Evolutionary conservation across 345 rosid species (phyloP).

Genomic region (Microthlaspi erraticum): DNA sequence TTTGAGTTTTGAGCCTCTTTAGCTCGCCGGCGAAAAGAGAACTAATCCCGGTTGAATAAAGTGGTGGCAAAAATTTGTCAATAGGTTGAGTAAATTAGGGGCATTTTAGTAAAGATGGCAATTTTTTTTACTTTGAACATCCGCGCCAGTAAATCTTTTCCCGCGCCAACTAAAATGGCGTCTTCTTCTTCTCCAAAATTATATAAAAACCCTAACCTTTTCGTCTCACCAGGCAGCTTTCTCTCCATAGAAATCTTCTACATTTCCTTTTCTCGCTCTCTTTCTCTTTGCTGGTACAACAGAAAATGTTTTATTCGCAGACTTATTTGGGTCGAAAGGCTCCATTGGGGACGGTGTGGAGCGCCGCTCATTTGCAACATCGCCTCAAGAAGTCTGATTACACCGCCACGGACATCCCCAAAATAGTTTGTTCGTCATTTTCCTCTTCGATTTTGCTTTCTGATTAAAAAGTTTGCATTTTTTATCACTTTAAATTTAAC

Average conservation of each 20-base stretch:
- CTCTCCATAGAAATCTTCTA: too few relatives aligned
- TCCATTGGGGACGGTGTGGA: slow-evolving; percentile 81
- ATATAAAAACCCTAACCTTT: not conserved
- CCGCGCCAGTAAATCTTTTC: not conserved
- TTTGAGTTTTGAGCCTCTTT: not conserved
- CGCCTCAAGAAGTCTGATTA: slow-evolving; percentile 81
- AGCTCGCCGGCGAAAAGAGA: not conserved
- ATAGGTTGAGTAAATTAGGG: not conserved
- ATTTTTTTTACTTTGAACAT: not conserved
- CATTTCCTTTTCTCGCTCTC: too few relatives aligned
- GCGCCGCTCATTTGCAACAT: slow-evolving; percentile 81
- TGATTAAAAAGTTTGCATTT: not conserved
- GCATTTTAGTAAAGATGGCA: not conserved
- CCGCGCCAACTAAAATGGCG: not conserved
- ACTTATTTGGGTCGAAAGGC: slow-evolving; percentile 53
- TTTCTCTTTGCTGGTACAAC: not conserved
- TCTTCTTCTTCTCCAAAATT: not conserved
- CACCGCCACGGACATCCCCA: slow-evolving; percentile 63
- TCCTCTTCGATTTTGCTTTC: not conserved
- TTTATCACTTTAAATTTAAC: too few relatives aligned
- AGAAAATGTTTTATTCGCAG: too few relatives aligned
- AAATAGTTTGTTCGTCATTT: slow-evolving; percentile 64
- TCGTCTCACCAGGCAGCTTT: not conserved
- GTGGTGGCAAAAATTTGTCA: not conserved
- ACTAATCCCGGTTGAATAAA: not conserved